Evolutionary conservation across 176 grass and related monocot species (phyloP).

Genomic region (Eleusine indica): DNA sequence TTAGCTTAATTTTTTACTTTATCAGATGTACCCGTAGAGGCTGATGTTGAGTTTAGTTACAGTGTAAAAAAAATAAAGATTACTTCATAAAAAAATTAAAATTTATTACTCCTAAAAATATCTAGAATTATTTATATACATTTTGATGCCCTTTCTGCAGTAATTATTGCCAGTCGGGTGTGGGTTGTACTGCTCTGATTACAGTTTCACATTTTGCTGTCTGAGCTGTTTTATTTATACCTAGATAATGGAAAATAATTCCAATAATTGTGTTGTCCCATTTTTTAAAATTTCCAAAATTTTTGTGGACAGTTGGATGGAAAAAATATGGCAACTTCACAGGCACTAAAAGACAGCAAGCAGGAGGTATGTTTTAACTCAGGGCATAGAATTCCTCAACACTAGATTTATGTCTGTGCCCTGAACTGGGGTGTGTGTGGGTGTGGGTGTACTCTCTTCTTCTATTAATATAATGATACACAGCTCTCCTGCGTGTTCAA

Average conservation of each 20-base stretch:
- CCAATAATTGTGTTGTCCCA: background rate
- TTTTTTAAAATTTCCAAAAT: background rate
- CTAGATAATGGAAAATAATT: background rate
- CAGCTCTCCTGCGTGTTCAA: too few relatives aligned
- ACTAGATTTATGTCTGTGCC: background rate
- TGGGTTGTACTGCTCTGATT: background rate
- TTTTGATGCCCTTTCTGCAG: background rate
- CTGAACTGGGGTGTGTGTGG: too few relatives aligned
- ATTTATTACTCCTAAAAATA: background rate
- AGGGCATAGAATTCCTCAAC: background rate
- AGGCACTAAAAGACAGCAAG: conserved; percentile 51
- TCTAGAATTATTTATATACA: background rate
- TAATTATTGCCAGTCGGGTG: background rate
- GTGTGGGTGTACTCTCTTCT: too few relatives aligned
- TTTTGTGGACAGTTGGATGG: conserved; percentile 60
- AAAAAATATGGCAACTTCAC: conserved; percentile 40
- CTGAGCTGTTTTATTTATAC: conserved; percentile 4
- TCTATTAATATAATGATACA: too few relatives aligned
- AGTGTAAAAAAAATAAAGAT: background rate
- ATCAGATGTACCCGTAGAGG: background rate
- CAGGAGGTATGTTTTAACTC: conserved; percentile 56
- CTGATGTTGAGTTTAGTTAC: background rate
- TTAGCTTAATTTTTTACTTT: background rate
- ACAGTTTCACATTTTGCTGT: background rate
- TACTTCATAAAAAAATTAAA: background rate